These are phyloP conservation scores for Dissoconium aciculare DNA, from an alignment of 2,329 filamentous ascomycete genomes.

Conservation along the genomic window DNA sequence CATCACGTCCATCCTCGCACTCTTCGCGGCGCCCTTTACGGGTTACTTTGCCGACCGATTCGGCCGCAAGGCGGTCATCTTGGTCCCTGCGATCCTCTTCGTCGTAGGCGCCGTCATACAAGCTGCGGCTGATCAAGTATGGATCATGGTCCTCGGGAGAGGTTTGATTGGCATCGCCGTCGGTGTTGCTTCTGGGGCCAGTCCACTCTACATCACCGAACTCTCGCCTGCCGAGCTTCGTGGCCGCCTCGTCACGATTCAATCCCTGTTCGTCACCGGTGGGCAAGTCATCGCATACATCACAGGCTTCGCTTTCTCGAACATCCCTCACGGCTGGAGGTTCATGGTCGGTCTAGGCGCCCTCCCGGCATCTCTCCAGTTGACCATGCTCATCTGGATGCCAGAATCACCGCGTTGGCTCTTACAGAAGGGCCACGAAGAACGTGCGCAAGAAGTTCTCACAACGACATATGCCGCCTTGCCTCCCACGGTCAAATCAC, in stretches of 20 bases:
- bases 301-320: conserved; percentile 59
- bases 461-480: conserved; percentile 9
- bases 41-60: conserved; percentile 34
- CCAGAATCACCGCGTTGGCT: conserved; percentile 86
- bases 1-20: conserved; percentile 41
- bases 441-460: conserved; percentile 51
- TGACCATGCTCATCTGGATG: conserved; percentile 52
- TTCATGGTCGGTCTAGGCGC: conserved; percentile 86
- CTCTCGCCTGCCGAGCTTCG: conserved; percentile 32
- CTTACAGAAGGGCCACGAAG: conserved; percentile 49
- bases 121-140: conserved; percentile 43
- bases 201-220: conserved; percentile 44
- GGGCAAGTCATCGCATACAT: conserved; percentile 84
- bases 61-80: conserved; percentile 34
- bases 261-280: conserved; percentile 68
- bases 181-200: conserved; percentile 61
- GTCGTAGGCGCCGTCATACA: conserved; percentile 52
- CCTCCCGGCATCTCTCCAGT: conserved; percentile 58
- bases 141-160: conserved; percentile 51
- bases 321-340: conserved; percentile 53
- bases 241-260: conserved; percentile 67
- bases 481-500: conserved; percentile 20
- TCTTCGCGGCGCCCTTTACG: conserved; percentile 33
- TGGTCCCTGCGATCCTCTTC: conserved; percentile 50
- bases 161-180: conserved; percentile 58